A percentile compares a stretch with the other conserved stretches of the same genome.
Evolutionary conservation across 345 rosid species (phyloP).

Genomic region (Salix caprea): DNA sequence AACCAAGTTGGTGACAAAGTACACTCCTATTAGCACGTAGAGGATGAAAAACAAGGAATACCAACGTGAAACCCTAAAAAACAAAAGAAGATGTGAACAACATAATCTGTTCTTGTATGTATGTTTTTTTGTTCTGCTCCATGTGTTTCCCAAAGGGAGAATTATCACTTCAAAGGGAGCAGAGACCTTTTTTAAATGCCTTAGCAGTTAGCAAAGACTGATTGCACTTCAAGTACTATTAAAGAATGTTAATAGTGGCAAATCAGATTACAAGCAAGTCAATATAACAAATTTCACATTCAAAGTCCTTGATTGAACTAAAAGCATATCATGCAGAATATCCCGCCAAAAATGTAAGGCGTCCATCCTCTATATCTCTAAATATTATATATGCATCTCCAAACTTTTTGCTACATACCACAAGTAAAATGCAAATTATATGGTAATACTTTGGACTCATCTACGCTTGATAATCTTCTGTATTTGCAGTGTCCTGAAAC

Average conservation of each 20-base stretch:
- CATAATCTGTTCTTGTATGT: not conserved
- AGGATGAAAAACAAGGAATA: constrained; percentile 70
- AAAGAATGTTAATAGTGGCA: not conserved
- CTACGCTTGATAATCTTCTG: not conserved
- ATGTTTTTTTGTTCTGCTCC: not conserved
- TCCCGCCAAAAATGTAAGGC: not conserved
- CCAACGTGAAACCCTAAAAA: constrained; percentile 85
- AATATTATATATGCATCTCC: not conserved
- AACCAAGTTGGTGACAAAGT: constrained; percentile 94
- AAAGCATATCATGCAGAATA: not conserved
- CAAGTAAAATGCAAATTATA: not conserved
- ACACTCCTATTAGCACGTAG: constrained; percentile 83
- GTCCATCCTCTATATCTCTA: not conserved
- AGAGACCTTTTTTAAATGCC: too few species aligned
- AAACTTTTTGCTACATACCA: not conserved
- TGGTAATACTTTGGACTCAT: not conserved
- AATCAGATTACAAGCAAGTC: not conserved
- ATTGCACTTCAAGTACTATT: too few species aligned
- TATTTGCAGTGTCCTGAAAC: not conserved
- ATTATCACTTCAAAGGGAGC: not conserved
- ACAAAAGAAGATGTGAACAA: not conserved
- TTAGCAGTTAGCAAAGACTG: not conserved
- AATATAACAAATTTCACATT: not conserved
- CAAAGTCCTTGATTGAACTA: not conserved
- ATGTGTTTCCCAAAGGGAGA: not conserved